These are phyloP conservation scores for Microbotryum intermedium DNA, from an alignment of 1,284 basidiomycete species.

Conservation along the genomic window DNA sequence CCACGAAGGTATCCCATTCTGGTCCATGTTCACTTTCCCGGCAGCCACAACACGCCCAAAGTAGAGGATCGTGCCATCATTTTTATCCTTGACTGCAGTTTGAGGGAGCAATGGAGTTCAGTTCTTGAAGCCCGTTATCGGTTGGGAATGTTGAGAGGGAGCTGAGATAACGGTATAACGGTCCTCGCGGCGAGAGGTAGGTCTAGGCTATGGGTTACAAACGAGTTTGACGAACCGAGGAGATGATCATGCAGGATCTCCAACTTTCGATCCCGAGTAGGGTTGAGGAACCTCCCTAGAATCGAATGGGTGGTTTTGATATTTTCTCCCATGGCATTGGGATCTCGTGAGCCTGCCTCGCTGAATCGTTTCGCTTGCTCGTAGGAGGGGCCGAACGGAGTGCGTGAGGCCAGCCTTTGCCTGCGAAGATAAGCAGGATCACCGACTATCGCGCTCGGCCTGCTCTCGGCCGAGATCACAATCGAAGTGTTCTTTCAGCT, in stretches of 20 bases:
- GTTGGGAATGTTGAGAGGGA: no score
- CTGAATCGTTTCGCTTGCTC: not conserved
- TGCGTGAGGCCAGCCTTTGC: not conserved
- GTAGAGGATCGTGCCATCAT: constrained; percentile 52
- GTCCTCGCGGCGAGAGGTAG: no score
- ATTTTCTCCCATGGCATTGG: not conserved
- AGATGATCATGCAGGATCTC: constrained; percentile 53
- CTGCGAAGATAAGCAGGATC: no score
- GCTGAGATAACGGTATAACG: no score
- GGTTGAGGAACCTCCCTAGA: constrained; percentile 53
- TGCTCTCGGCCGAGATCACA: no score
- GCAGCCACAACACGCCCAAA: constrained; percentile 32
- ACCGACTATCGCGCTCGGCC: no score
- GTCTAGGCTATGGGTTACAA: no score
- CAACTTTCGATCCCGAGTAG: constrained; percentile 47
- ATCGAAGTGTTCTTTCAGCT: no score
- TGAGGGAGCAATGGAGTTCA: not conserved
- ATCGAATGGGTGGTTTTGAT: constrained; percentile 28
- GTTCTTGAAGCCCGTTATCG: no score
- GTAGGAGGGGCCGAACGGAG: not conserved
- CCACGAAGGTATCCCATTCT: constrained; percentile 1
- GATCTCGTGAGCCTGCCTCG: not conserved
- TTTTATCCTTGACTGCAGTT: constrained; percentile 48
- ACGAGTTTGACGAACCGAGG: constrained; percentile 45
- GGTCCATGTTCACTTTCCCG: constrained; percentile 52